Evolutionary conservation across 2,329 filamentous ascomycete species (phyloP), one percentile per base, ranked within the genome.

Genomic region (Rosellinia necatrix): DNA sequence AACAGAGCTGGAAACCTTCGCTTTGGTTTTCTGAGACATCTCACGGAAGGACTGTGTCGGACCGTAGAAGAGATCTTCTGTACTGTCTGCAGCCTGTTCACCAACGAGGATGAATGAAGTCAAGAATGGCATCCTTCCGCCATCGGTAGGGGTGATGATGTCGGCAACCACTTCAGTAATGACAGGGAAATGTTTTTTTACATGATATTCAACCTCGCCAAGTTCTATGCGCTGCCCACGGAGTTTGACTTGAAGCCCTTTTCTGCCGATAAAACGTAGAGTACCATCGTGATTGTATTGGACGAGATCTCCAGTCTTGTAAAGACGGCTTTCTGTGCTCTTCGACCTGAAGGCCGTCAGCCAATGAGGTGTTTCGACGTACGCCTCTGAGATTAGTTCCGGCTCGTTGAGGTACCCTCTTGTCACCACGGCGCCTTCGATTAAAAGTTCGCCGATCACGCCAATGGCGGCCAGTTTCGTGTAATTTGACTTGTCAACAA

Each of bases 321-420:
- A 72, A 2, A 73, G 66, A 27, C 61, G 65, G 40, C 70, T 68
- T n/a, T 70, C 63, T 2, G 55, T 56, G 4, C 47, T 43, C 9
- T 69, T 60, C 60, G 68, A 68, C 41, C 69, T 47, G 1, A 43
- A 37, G 32, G 70, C 53, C 13, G 69, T 60, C 12, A 69, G 51
- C 60, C 60, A 62, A 5, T 10, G 4, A 6, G 60, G 82, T 13
- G 15, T 84, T 81, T 63, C 44, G 17, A 77, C 65, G 54, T 76
- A 78, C 1, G 65, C 54, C 4, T 64, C 64, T 1, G 64, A 47
- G 0, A 74, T 77, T 47, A 70, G 72, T 13, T 70, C 65, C 1
- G 69, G 68, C 17, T 75, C 70, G n/a, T 74, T 69, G 2, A 77
- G 62, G 50, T 78, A 78, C 17, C 71, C 75, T 13, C 69, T 57